Conservation (phyloP, 331 rosid species). For the Cydonia oblonga region DNA sequence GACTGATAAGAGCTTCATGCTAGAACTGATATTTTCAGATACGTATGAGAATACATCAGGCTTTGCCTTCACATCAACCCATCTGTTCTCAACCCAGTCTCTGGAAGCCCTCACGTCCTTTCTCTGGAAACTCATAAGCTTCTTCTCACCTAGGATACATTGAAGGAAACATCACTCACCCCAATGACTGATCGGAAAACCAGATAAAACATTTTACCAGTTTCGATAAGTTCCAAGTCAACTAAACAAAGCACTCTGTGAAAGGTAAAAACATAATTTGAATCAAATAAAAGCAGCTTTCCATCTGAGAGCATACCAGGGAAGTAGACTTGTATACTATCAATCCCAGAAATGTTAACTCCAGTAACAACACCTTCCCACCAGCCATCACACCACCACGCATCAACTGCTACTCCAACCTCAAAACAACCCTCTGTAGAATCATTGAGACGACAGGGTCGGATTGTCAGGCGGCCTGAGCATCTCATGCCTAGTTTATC, state of each 20-base stretch:
- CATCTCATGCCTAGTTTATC: constrained; percentile 62
- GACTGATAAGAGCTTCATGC: constrained; percentile 13
- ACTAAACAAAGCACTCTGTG: neutral
- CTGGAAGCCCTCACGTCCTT: constrained; percentile 45
- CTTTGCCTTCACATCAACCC: constrained; percentile 45
- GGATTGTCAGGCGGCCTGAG: constrained; percentile 54
- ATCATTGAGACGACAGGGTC: constrained; percentile 46
- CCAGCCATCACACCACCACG: constrained; percentile 82
- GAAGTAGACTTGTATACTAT: constrained; percentile 42
- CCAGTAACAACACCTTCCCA: constrained; percentile 75
- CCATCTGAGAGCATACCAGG: constrained; percentile 41
- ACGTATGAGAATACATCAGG: constrained; percentile 38
- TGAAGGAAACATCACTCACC: constrained; percentile 18
- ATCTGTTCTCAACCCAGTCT: constrained; percentile 54
- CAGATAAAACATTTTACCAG: neutral
- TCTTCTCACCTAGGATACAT: constrained; percentile 47
- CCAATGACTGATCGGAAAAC: neutral
- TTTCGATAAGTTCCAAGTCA: neutral
- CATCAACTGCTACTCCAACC: constrained; percentile 69
- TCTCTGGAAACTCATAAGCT: constrained; percentile 28
- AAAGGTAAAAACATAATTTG: neutral
- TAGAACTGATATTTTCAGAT: constrained; percentile 21
- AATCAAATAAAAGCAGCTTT: neutral
- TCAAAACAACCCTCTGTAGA: constrained; percentile 17
- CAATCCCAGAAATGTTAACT: constrained; percentile 25